Base-by-base conservation (phyloP, 257 asterid species). In the Solanum gracilifrons region DNA sequence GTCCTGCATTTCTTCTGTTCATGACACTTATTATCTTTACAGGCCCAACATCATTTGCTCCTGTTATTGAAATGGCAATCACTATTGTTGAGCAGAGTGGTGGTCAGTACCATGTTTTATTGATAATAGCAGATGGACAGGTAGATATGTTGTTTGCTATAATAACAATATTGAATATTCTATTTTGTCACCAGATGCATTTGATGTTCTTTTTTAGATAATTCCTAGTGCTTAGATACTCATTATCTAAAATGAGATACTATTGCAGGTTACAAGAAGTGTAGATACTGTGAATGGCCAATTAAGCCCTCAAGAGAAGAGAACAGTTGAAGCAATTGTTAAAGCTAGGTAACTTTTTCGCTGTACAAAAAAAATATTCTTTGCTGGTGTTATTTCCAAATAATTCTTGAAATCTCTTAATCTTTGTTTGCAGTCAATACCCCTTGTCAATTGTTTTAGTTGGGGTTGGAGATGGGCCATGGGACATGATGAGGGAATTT, bases 11-110 rank as follows among this genome's bases (percentile, higher is more conserved):
- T 5, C 43, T 48, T 64, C 39, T 16, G 82, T 29, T 29, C 41
- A 6, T 10, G 85, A 41, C 77, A 31, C 87, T 60, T 87, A 23
- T 27, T 66, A 25, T 60, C 60, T 89, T 82, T 82, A 36, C 93
- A 96, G 99, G 99, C 35, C 99, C 99, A 36, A 97, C 99, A 72
- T 95, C 98, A 43, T 96, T 96, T 90, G 98, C 98, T 84, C 98
- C 98, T 33, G 83, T 91, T 73, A 94, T 96, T 31, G 99, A 96
- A 90, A 95, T 95, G 98, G 99, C 98, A 64, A 91, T 94, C 66
- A 95, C 99, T 72, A 94, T 96, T 13, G 99, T 96, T 83, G 99
- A 96, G 89, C 93, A 96, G 86, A 96, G 98, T 84, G 95, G 96
- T 66, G 99, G 99, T 74, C 99, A 96, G 87, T 96, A 96, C 93